Evolutionary conservation across 805 yeast genomes (phyloP).

Genomic region (Saccharomycopsis sp.): DNA sequence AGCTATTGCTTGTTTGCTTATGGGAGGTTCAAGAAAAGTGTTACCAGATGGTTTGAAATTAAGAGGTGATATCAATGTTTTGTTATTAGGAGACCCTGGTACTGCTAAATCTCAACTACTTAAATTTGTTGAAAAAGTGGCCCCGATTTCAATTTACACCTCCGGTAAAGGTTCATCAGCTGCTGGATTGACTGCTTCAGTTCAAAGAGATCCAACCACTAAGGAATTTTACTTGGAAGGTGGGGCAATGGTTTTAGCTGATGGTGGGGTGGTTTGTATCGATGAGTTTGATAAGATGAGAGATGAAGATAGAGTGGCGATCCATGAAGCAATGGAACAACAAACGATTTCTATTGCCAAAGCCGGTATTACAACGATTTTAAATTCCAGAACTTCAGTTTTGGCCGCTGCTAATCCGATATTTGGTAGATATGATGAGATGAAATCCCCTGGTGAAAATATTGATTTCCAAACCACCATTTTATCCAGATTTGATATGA

Average conservation of each 20-base stretch:
- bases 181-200: slow-evolving; percentile 98
- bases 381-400: slow-evolving; percentile 93
- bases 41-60: slow-evolving; percentile 94
- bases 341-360: slow-evolving; percentile 98
- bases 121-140: slow-evolving; percentile 88
- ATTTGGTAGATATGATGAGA: slow-evolving; percentile 92
- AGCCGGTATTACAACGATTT: slow-evolving; percentile 96
- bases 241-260: slow-evolving; percentile 99
- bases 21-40: slow-evolving; percentile 90
- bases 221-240: slow-evolving; percentile 95
- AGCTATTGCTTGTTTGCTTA: slow-evolving; percentile 80
- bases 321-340: slow-evolving; percentile 99
- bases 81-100: slow-evolving; percentile 96
- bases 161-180: slow-evolving; percentile 99
- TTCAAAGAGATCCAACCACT: slow-evolving; percentile 81
- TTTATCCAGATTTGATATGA: slow-evolving; percentile 97
- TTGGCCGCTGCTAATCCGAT: slow-evolving; percentile 97
- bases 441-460: slow-evolving; percentile 95
- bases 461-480: slow-evolving; percentile 97
- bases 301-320: slow-evolving; percentile 97
- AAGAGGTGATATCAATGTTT: slow-evolving; percentile 93
- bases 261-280: slow-evolving; percentile 98
- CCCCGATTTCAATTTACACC: slow-evolving; percentile 92
- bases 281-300: slow-evolving; percentile 99
- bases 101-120: slow-evolving; percentile 95